Conservation (phyloP, 2,329 filamentous ascomycete species). For the Fusarium succisae region DNA sequence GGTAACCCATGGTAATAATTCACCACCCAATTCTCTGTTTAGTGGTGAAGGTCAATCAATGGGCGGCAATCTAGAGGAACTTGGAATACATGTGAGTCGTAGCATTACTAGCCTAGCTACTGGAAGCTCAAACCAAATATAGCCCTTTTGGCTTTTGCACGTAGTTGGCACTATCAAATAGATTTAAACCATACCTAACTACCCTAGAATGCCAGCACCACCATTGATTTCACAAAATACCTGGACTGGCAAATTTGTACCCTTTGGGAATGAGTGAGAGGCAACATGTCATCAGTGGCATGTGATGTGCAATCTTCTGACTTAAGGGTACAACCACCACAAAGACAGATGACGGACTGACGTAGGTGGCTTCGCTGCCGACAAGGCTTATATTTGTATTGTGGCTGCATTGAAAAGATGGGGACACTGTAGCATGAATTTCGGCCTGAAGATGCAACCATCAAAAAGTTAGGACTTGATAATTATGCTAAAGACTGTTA, state of each 20-base stretch:
- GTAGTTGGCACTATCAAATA: not conserved
- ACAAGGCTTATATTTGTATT: not conserved
- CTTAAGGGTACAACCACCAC: slow-evolving; percentile 3
- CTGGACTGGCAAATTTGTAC: not conserved
- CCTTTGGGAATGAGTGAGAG: not conserved
- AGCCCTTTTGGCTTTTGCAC: not conserved
- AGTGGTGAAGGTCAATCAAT: not conserved
- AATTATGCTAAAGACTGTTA: not conserved
- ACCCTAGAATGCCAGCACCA: not conserved
- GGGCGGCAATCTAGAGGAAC: not conserved
- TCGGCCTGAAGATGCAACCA: not conserved
- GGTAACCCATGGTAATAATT: not conserved
- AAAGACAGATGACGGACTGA: slow-evolving; percentile 14
- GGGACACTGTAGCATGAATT: not conserved
- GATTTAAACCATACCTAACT: not conserved
- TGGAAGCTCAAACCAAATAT: not conserved
- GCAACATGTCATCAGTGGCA: not conserved
- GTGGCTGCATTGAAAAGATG: not conserved
- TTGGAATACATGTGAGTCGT: not conserved
- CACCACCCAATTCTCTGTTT: no score
- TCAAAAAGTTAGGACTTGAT: not conserved
- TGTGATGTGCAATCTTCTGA: slow-evolving; percentile 15
- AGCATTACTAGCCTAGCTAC: not conserved
- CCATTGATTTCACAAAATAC: not conserved
- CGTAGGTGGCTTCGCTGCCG: slow-evolving; percentile 6